phyloP scores from a whole-genome alignment of 345 rosid genomes.

The Boechera retrofracta region DNA sequence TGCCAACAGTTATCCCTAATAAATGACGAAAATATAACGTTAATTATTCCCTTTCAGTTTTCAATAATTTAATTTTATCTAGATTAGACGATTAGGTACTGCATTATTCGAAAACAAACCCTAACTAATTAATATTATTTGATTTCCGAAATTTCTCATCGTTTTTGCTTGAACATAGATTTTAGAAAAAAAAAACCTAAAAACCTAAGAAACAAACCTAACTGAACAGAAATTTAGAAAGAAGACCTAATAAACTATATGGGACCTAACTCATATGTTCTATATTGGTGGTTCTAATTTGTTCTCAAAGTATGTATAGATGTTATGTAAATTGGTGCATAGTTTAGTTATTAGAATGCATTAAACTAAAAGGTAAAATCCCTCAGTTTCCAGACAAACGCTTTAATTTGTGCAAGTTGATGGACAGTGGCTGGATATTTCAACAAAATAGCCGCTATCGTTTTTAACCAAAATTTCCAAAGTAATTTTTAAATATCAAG shows the following conservation, averaged over 20 bases:
- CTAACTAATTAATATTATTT: not conserved
- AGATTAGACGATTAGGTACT: not conserved
- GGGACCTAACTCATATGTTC: conserved; percentile 15
- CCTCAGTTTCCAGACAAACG: not conserved
- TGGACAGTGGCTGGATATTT: not conserved
- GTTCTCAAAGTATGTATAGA: conserved; percentile 6
- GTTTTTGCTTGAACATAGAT: not conserved
- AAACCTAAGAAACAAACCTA: conserved; percentile 26
- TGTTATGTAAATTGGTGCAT: not conserved
- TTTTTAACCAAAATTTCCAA: not conserved
- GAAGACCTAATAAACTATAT: not conserved
- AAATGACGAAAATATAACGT: not conserved
- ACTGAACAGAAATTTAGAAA: conserved; percentile 10
- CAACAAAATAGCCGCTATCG: not conserved
- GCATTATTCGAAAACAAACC: conserved; percentile 1
- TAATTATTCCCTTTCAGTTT: not conserved
- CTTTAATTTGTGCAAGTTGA: not conserved
- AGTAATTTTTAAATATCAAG: too few relatives aligned
- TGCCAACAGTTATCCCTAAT: not conserved
- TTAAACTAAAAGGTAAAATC: not conserved
- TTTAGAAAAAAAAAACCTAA: conserved; percentile 17
- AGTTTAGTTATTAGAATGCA: not conserved
- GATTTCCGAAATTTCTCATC: not conserved
- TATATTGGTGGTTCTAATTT: conserved; percentile 3
- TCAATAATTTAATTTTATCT: not conserved